Percentiles rank a stretch among this genome's conserved stretches.
phyloP scores from a whole-genome alignment of 441 rosid genomes.

The Hura crepitans region DNA sequence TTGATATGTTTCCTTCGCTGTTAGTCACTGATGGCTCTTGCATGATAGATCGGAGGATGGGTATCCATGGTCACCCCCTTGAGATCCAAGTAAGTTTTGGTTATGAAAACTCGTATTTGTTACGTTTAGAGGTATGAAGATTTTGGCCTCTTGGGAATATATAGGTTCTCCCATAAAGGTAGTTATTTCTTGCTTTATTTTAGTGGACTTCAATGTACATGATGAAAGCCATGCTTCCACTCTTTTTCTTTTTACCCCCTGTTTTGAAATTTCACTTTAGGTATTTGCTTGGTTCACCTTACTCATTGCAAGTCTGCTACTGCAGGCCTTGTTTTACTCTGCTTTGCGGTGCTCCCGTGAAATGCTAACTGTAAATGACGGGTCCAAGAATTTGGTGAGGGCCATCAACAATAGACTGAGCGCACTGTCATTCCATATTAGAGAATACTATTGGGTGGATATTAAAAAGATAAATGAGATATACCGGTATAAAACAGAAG shows the following conservation, averaged over 20 bases:
- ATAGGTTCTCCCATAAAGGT: not conserved
- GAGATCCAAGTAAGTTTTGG: slow-evolving; percentile 92
- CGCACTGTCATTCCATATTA: slow-evolving; percentile 80
- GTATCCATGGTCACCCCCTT: slow-evolving; percentile 93
- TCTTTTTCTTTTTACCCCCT: not conserved
- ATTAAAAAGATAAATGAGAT: slow-evolving; percentile 81
- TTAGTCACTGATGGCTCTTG: slow-evolving; percentile 95
- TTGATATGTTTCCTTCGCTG: slow-evolving; percentile 91
- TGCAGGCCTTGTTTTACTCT: slow-evolving; percentile 79
- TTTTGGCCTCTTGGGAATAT: not conserved
- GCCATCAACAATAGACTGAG: slow-evolving; percentile 86
- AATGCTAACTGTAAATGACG: slow-evolving; percentile 70
- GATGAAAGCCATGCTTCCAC: too few species aligned
- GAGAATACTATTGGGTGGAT: slow-evolving; percentile 96
- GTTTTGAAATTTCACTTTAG: not conserved
- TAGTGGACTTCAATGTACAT: not conserved
- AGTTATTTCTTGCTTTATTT: not conserved
- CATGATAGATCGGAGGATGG: slow-evolving; percentile 95
- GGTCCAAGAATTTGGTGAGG: slow-evolving; percentile 62
- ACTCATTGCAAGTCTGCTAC: slow-evolving; percentile 12
- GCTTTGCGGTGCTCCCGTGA: slow-evolving; percentile 80
- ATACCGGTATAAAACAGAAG: slow-evolving; percentile 88
- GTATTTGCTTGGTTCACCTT: not conserved
- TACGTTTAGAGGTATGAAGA: not conserved
- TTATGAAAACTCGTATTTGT: not conserved